Conservation (phyloP, 1,284 basidiomycete genomes). For the Xanthoconium separans region DNA sequence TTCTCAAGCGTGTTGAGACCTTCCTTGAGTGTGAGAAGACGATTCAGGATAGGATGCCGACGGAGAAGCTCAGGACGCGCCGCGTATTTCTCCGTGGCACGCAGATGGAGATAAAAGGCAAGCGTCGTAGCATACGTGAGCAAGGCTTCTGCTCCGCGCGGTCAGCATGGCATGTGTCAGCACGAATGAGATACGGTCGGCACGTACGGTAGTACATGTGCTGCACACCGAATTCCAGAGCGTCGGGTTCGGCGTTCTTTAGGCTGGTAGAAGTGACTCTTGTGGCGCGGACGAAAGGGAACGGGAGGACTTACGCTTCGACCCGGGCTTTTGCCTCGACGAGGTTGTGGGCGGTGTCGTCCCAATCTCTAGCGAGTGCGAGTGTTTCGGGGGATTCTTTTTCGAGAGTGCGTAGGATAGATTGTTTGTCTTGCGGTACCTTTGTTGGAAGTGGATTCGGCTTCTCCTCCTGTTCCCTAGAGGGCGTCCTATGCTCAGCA, state of each 20-base stretch:
- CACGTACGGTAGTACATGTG: constrained; percentile 76
- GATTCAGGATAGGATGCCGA: constrained; percentile 76
- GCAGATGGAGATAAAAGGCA: constrained; percentile 91
- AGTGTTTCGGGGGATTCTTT: constrained; percentile 79
- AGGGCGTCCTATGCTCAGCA: constrained; percentile 10
- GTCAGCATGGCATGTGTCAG: constrained; percentile 1
- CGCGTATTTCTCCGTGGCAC: constrained; percentile 64
- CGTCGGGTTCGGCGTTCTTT: constrained; percentile 45
- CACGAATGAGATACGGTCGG: neutral
- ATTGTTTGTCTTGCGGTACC: constrained; percentile 58
- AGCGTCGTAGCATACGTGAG: constrained; percentile 89
- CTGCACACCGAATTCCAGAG: constrained; percentile 60
- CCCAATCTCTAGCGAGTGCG: constrained; percentile 75
- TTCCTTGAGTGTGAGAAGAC: constrained; percentile 85
- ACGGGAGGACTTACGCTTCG: constrained; percentile 45
- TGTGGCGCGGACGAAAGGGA: neutral
- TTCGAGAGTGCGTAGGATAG: constrained; percentile 73
- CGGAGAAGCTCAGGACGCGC: constrained; percentile 64
- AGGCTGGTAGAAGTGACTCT: constrained; percentile 38
- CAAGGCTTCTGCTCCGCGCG: constrained; percentile 64
- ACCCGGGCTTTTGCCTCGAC: constrained; percentile 55
- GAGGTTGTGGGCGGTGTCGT: constrained; percentile 59
- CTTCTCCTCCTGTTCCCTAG: constrained; percentile 37
- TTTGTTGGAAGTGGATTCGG: constrained; percentile 24
- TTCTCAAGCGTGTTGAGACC: constrained; percentile 81